phyloP scores from a whole-genome alignment of 805 yeast species.

The Yarrowia sp. region DNA sequence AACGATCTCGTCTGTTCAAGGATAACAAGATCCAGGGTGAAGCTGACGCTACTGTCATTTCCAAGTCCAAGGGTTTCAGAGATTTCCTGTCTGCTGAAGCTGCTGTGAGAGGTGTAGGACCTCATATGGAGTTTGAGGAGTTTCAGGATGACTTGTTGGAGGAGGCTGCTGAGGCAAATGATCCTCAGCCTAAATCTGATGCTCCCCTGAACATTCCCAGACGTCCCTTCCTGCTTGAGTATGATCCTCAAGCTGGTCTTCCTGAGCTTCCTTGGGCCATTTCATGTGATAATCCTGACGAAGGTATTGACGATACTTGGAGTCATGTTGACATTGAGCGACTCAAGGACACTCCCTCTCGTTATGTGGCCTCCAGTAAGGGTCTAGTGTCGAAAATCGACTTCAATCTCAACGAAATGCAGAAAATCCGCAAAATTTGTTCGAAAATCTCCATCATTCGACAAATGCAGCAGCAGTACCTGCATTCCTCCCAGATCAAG shows the following conservation, averaged over 20 bases:
- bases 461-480: slow-evolving; percentile 80
- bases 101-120: slow-evolving; percentile 13
- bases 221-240: slow-evolving; percentile 54
- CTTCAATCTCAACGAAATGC: slow-evolving; percentile 73
- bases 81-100: slow-evolving; percentile 29
- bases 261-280: slow-evolving; percentile 53
- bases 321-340: slow-evolving; percentile 34
- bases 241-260: slow-evolving; percentile 76
- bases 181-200: not conserved
- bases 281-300: slow-evolving; percentile 48
- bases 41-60: slow-evolving; percentile 52
- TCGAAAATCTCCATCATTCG: slow-evolving; percentile 83
- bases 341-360: slow-evolving; percentile 40
- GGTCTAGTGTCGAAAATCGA: slow-evolving; percentile 64
- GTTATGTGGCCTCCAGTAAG: slow-evolving; percentile 43
- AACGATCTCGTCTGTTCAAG: slow-evolving; percentile 65
- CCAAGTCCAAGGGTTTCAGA: slow-evolving; percentile 6
- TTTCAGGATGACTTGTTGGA: slow-evolving; percentile 31
- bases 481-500: slow-evolving; percentile 70
- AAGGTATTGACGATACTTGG: slow-evolving; percentile 46
- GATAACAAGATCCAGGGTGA: slow-evolving; percentile 58
- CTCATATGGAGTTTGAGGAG: slow-evolving; percentile 31
- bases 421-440: slow-evolving; percentile 82
- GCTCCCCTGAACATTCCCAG: slow-evolving; percentile 36
- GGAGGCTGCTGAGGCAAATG: not conserved